Percentiles rank a stretch among this genome's conserved stretches.
phyloP scores from a whole-genome alignment of 768 basidiomycete species.

The Hypsizygus marmoreus region DNA sequence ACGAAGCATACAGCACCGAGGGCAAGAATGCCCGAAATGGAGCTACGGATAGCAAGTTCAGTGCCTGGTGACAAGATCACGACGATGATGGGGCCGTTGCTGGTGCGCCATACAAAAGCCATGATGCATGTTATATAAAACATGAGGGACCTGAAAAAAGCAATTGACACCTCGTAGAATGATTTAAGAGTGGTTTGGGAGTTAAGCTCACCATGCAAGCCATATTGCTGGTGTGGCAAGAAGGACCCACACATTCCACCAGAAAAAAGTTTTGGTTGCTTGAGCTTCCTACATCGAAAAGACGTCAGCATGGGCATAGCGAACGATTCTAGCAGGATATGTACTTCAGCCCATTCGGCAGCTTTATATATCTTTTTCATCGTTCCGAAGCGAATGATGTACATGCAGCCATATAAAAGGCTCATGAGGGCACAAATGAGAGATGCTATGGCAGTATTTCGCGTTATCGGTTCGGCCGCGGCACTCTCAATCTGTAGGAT shows the following conservation, averaged over 20 bases:
- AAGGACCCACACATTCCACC: constrained; percentile 68
- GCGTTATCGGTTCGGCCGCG: constrained; percentile 57
- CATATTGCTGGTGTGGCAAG: constrained; percentile 67
- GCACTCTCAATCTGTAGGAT: constrained; percentile 61
- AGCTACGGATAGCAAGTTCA: constrained; percentile 53
- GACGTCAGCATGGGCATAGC: neutral
- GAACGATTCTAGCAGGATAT: constrained; percentile 43
- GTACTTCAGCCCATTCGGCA: constrained; percentile 69
- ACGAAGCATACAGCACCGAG: constrained; percentile 60
- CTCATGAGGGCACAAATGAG: constrained; percentile 72
- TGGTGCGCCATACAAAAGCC: constrained; percentile 70
- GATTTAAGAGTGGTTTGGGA: neutral
- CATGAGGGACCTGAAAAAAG: constrained; percentile 56
- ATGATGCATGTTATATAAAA: constrained; percentile 63
- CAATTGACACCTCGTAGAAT: too few relatives aligned
- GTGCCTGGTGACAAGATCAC: too few relatives aligned
- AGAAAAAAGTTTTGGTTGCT: constrained; percentile 21
- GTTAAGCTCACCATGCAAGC: constrained; percentile 57
- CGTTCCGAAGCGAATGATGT: constrained; percentile 69
- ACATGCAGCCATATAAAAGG: constrained; percentile 71
- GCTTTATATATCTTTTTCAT: constrained; percentile 76
- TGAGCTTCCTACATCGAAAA: constrained; percentile 13
- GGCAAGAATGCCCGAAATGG: constrained; percentile 50
- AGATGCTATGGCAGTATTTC: constrained; percentile 62
- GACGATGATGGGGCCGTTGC: too few relatives aligned